Evolutionary conservation across 768 basidiomycete genomes (phyloP).

Genomic region (Kwoniella newhampshirensis): DNA sequence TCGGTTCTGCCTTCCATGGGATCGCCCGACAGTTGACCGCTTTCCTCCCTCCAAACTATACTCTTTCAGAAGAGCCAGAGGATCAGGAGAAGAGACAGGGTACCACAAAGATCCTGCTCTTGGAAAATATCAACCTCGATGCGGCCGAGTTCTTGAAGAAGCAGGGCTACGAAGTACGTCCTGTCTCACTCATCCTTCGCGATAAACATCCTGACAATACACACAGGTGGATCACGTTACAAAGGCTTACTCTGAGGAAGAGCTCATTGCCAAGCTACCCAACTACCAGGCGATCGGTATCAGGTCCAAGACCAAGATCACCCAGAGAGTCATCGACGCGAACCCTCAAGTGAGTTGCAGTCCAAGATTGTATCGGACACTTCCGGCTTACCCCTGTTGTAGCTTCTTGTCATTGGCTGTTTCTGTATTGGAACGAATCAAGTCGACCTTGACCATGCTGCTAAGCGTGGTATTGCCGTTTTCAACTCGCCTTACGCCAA

Average conservation of each 20-base stretch:
- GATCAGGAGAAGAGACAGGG: constrained; percentile 59
- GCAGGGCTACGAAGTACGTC: constrained; percentile 66
- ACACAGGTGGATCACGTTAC: constrained; percentile 77
- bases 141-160: constrained; percentile 76
- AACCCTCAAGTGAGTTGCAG: constrained; percentile 68
- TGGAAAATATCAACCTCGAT: constrained; percentile 93
- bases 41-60: constrained; percentile 43
- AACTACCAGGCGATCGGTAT: constrained; percentile 97
- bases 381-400: constrained; percentile 5
- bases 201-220: neutral
- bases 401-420: constrained; percentile 95
- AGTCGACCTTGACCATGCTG: constrained; percentile 82
- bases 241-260: constrained; percentile 86
- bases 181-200: neutral
- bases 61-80: constrained; percentile 27
- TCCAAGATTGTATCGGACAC: neutral
- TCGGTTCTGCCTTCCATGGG: constrained; percentile 6
- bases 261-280: constrained; percentile 70
- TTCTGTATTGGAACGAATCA: constrained; percentile 99
- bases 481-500: constrained; percentile 97
- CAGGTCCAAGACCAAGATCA: constrained; percentile 96
- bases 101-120: constrained; percentile 73
- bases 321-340: constrained; percentile 79
- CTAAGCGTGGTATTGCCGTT: constrained; percentile 86
- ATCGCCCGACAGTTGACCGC: constrained; percentile 42